Conservation (phyloP, 176 grass and related monocot species). For the Guadua angustifolia region DNA sequence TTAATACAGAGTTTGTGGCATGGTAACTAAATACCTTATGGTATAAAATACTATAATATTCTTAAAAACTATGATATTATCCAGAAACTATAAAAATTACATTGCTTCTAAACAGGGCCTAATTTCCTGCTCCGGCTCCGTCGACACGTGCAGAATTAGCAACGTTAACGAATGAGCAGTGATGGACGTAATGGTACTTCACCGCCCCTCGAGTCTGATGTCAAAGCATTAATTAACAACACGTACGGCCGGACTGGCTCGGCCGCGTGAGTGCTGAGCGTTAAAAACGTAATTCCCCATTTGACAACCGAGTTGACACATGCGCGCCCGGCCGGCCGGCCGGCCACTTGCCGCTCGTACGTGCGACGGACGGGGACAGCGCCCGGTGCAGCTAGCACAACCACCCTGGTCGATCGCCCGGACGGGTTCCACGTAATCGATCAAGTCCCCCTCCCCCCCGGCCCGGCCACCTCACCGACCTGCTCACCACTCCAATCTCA, state of each 20-base stretch:
- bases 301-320: neutral
- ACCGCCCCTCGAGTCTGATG: neutral
- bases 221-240: neutral
- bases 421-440: neutral
- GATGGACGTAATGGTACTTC: neutral
- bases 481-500: neutral
- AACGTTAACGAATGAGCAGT: neutral
- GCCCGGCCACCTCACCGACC: neutral
- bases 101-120: too few relatives aligned
- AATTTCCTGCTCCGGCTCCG: neutral
- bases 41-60: too few relatives aligned
- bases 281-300: neutral
- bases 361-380: neutral
- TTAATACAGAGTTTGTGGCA: too few relatives aligned
- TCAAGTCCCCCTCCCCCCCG: too few relatives aligned
- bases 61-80: too few relatives aligned
- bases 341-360: neutral
- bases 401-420: neutral
- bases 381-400: neutral
- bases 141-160: constrained; percentile 18
- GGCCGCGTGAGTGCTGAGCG: neutral
- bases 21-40: too few relatives aligned
- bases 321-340: neutral
- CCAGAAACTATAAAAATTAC: too few relatives aligned
- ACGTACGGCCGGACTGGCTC: too few relatives aligned